These are phyloP conservation scores for Cercospora sp. DNA, from an alignment of 2,329 filamentous ascomycete genomes.

Conservation along the genomic window DNA sequence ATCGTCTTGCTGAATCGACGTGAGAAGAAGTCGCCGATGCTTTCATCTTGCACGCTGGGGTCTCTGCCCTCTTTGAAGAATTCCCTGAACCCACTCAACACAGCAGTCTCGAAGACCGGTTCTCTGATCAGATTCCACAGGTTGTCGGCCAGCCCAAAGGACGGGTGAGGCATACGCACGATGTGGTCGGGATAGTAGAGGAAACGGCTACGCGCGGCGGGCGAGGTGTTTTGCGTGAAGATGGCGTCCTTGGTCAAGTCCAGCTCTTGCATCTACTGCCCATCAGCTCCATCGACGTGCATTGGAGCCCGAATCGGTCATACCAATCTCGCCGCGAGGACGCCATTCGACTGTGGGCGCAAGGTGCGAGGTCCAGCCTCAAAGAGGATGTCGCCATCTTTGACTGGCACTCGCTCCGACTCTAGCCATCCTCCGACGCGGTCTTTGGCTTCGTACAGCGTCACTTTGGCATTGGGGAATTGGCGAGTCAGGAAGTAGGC, in stretches of 20 bases:
- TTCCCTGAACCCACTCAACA: constrained; percentile 43
- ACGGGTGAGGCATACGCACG: constrained; percentile 59
- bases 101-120: constrained; percentile 56
- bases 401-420: constrained; percentile 63
- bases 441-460: constrained; percentile 72
- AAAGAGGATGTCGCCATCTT: constrained; percentile 68
- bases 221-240: constrained; percentile 52
- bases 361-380: constrained; percentile 83
- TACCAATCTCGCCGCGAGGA: constrained; percentile 72
- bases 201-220: constrained; percentile 66
- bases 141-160: constrained; percentile 37
- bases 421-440: constrained; percentile 82
- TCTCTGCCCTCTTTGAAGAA: constrained; percentile 32
- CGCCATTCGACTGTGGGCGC: constrained; percentile 59
- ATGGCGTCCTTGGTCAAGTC: constrained; percentile 59
- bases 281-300: constrained; percentile 27
- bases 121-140: constrained; percentile 45
- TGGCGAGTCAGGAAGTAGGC: constrained; percentile 74
- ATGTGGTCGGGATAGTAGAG: constrained; percentile 87
- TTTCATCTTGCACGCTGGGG: constrained; percentile 61
- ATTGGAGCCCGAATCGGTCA: constrained; percentile 31
- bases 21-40: constrained; percentile 66
- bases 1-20: constrained; percentile 57
- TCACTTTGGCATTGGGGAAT: constrained; percentile 70
- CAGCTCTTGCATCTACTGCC: constrained; percentile 58